Conservation (phyloP, 805 yeast genomes). For the Ogataea zsoltii region DNA sequence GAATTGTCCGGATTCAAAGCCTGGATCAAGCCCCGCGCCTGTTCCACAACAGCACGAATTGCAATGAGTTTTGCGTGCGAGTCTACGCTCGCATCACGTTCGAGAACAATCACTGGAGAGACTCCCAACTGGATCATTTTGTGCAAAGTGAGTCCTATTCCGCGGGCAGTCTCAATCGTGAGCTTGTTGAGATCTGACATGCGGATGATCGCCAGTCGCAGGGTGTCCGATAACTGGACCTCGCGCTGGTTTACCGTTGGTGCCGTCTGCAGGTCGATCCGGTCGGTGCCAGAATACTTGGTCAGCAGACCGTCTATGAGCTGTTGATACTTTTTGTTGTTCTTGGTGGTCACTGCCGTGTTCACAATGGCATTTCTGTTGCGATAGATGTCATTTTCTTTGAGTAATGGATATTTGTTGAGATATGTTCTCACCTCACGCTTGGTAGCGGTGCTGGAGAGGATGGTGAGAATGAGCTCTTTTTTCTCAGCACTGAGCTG, state of each 20-base stretch:
- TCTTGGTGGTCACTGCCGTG: not conserved
- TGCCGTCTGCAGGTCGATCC: slow-evolving; percentile 8
- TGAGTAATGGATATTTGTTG: slow-evolving; percentile 59
- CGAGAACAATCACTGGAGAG: slow-evolving; percentile 69
- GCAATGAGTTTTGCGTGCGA: slow-evolving; percentile 6
- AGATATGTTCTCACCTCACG: slow-evolving; percentile 86
- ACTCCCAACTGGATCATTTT: slow-evolving; percentile 65
- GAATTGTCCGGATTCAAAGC: slow-evolving; percentile 21
- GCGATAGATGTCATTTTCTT: slow-evolving; percentile 35
- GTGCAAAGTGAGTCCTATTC: slow-evolving; percentile 57
- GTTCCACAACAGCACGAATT: slow-evolving; percentile 25
- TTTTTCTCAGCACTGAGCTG: slow-evolving; percentile 49
- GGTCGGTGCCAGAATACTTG: slow-evolving; percentile 17
- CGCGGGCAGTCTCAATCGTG: slow-evolving; percentile 35
- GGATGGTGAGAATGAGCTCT: slow-evolving; percentile 77
- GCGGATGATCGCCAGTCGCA: slow-evolving; percentile 59
- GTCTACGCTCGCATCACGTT: slow-evolving; percentile 32
- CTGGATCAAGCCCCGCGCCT: slow-evolving; percentile 23
- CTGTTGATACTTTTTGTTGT: slow-evolving; percentile 34
- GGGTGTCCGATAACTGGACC: slow-evolving; percentile 36
- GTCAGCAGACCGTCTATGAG: slow-evolving; percentile 32
- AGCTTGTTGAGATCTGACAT: slow-evolving; percentile 43
- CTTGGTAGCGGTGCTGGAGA: slow-evolving; percentile 89
- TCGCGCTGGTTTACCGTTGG: slow-evolving; percentile 16
- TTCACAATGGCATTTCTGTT: slow-evolving; percentile 17